Base-by-base conservation (phyloP, 192 early-diverging fungal genomes). In the Phlyctochytrium bullatum region DNA sequence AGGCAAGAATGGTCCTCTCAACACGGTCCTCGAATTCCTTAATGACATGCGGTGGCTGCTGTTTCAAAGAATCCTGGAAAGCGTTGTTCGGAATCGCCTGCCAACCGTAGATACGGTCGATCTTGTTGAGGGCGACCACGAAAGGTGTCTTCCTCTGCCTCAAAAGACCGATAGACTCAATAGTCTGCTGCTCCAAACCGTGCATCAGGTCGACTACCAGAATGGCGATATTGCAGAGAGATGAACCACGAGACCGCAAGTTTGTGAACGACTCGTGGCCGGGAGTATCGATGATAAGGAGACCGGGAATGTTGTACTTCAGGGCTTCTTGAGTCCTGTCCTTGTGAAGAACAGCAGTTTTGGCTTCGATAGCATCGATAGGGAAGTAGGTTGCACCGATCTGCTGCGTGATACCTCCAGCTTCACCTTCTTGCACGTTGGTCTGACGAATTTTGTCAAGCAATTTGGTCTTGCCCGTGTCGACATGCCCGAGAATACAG, bases 351-450 rank as follows among this genome's bases (percentile, higher is more conserved):
- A 86, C 80, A 0, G 87, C 88, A 30, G 96, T 97, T 84, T 99
- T 99, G 68, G 87, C 80, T 75, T 86, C 85, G 68, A 99, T 95
- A 30, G 93, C 92, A 34, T 92, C 90, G 61, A 92, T 85, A n/a
- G 96, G 97, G 88, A 99, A 97, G 81, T 92, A 99, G 29, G 96
- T 97, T 17, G 97, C 97, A 78, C 97, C 97, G 66, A 99, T 99
- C 74, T 99, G 97, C 78, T 99, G 97, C 12, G 97, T 99, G 75
- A 99, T 99, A 78, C 97, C 97, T 71, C 97, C 97, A 34, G 97
- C 97, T 87, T 99, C 97, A 62, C 95, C 95, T 64, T 91, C 97
- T 80, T 98, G 96, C 20, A 99, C 97, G 81, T 97, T 97, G 30
- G 97, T 99, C 76, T 98, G 95, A 53, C 97, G 88, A 78, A 99